Base-by-base conservation (phyloP, 768 basidiomycete genomes). In the Trametes maxima region DNA sequence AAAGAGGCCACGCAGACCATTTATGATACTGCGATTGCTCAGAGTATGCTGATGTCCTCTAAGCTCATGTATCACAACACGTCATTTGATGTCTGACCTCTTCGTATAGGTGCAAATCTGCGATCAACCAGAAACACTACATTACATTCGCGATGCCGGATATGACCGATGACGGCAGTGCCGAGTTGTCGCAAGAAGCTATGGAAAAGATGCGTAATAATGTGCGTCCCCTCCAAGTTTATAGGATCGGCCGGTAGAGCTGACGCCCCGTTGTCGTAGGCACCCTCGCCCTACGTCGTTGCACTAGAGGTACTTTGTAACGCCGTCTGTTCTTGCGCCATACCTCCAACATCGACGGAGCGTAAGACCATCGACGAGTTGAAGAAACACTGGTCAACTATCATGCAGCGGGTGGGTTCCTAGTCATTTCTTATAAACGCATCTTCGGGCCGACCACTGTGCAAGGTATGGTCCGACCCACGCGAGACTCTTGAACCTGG, bases 391-490 rank as follows among this genome's bases (percentile, higher is more conserved):
- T 60, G 59, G 59, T 39, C 43, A 13, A 39, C 50, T n/a, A 53
- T 60, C 42, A 48, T 60, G 59, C 50, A 60, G 24, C 59, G 59
- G 35, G 59, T 60, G 16, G 2, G 21, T 22, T 12, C 21, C 33
- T 10, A 10, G 6, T 19, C 7, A 3, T 17, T 16, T 10, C 16
- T 16, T 2, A n/a, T n/a, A n/a, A 3, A n/a, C 16, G 28, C 24
- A 33, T 46, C 21, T 2, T 17, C 6, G 25, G 11, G 22, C 43
- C 45, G 16, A 60, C 13, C 19, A 1, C 35, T 12, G 13, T 22
- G 10, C 17, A 28, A 60, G 59, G 36, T 60, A 2, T 60, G 59
- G 59, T 60, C 59, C 17, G 53, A 54, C 24, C 59, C 59, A 7
- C n/a, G 19, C 5, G 21, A n/a, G 14, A 48, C 52, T 5, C 28